Conservation (phyloP, 495 filamentous ascomycete genomes). For the Penicillium coprophilum region DNA sequence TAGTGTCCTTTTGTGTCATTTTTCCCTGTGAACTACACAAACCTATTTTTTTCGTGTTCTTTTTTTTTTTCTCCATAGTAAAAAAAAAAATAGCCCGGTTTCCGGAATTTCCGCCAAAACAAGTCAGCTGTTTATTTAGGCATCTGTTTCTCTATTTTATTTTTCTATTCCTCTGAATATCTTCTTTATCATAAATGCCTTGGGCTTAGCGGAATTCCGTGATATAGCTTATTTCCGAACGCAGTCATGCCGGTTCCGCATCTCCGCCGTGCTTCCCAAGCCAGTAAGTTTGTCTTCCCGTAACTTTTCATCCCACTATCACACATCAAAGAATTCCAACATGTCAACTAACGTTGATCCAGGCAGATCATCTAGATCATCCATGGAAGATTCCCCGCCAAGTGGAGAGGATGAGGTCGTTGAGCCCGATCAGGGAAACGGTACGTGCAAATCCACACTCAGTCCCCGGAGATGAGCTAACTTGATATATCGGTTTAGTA, state of each 20-base stretch:
- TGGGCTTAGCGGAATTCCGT: background rate
- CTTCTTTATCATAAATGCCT: background rate
- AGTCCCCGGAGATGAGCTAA: conserved; percentile 2
- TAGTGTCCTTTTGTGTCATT: conserved; percentile 2
- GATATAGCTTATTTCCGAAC: conserved; percentile 18
- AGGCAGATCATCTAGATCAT: conserved; percentile 61
- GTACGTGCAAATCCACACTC: conserved; percentile 31
- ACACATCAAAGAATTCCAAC: conserved; percentile 10
- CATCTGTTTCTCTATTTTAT: background rate
- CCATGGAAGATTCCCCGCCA: conserved; percentile 46
- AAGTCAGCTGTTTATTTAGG: conserved; percentile 1
- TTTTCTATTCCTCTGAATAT: background rate
- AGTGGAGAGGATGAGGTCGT: conserved; percentile 73
- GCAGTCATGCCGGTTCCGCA: conserved; percentile 34
- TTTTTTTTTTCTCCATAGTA: conserved; percentile 9
- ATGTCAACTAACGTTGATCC: conserved; percentile 39
- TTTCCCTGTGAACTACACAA: conserved; percentile 6
- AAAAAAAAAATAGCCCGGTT: background rate
- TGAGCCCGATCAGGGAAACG: conserved; percentile 64
- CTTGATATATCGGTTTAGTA: conserved; percentile 50
- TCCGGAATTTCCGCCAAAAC: conserved; percentile 4
- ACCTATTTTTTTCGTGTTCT: conserved; percentile 16
- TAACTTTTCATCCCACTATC: background rate
- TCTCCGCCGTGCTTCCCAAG: conserved; percentile 32
- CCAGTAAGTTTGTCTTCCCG: conserved; percentile 24